Percentiles rank a stretch among this genome's conserved stretches.
Evolutionary conservation across 352 stramenopile species (phyloP).

Genomic region (Globisporangium megalacanthum): DNA sequence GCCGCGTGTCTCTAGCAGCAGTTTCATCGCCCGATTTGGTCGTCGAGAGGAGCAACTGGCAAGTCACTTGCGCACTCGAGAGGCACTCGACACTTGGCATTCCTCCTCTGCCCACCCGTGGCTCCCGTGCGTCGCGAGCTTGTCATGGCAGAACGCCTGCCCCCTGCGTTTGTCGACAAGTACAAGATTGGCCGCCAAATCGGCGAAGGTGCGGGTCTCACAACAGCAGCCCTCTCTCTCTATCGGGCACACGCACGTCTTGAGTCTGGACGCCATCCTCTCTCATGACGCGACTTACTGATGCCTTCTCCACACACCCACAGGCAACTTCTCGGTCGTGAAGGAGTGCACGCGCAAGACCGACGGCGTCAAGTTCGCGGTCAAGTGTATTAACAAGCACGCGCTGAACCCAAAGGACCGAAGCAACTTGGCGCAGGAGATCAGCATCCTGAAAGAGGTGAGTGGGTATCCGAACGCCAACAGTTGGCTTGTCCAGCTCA

Average conservation of each 20-base stretch:
- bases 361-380: constrained; percentile 51
- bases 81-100: not conserved
- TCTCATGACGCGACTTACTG: not conserved
- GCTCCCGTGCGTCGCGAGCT: constrained; percentile 1
- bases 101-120: not conserved
- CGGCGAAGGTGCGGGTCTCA: constrained; percentile 38
- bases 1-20: no score
- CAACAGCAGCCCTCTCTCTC: not conserved
- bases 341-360: constrained; percentile 58
- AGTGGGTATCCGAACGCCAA: no score
- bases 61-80: no score
- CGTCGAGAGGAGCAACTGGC: no score
- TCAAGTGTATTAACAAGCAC: constrained; percentile 85
- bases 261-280: not conserved
- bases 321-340: constrained; percentile 84
- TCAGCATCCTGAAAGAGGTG: constrained; percentile 74
- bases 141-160: constrained; percentile 52
- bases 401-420: constrained; percentile 75
- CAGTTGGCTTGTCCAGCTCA: no score
- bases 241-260: no score
- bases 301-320: not conserved
- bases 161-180: constrained; percentile 55
- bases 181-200: constrained; percentile 77
- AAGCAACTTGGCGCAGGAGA: constrained; percentile 75
- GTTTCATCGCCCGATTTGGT: no score